phyloP scores from a whole-genome alignment of 2,329 filamentous ascomycete species.

The Lasiodiplodia sp. region DNA sequence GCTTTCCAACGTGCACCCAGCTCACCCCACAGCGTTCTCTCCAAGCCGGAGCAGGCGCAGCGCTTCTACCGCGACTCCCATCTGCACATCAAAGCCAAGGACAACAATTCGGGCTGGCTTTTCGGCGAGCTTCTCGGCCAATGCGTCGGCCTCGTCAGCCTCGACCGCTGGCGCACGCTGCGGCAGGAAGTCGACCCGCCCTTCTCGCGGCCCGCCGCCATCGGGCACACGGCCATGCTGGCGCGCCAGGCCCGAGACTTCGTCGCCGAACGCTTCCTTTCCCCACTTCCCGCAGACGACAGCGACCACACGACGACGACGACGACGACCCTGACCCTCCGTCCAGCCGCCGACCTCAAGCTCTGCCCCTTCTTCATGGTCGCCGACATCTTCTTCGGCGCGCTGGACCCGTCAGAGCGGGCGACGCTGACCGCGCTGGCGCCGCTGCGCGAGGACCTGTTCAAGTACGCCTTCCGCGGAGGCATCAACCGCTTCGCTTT shows the following conservation, averaged over 20 bases:
- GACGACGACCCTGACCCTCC: conserved; percentile 28
- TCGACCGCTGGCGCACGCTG: conserved; percentile 40
- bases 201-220: conserved; percentile 33
- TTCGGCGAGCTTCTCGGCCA: conserved; percentile 52
- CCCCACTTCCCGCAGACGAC: too few species aligned
- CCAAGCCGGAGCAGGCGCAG: conserved; percentile 45
- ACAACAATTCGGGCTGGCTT: conserved; percentile 53
- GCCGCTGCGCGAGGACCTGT: conserved; percentile 44
- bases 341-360: conserved; percentile 43
- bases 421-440: conserved; percentile 37
- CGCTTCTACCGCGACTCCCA: conserved; percentile 55
- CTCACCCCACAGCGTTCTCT: conserved; percentile 45
- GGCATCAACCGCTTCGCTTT: conserved; percentile 42
- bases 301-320: too few species aligned
- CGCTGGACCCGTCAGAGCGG: conserved; percentile 36
- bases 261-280: conserved; percentile 17
- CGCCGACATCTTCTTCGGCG: conserved; percentile 50
- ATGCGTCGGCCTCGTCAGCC: conserved; percentile 54
- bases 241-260: conserved; percentile 17
- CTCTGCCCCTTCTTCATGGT: conserved; percentile 50
- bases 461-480: conserved; percentile 45
- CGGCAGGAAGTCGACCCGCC: conserved; percentile 35
- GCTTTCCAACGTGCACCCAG: background rate
- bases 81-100: conserved; percentile 51
- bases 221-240: conserved; percentile 5